Evolutionary conservation across 345 rosid species (phyloP).

Genomic region (Eucalyptus marginata): DNA sequence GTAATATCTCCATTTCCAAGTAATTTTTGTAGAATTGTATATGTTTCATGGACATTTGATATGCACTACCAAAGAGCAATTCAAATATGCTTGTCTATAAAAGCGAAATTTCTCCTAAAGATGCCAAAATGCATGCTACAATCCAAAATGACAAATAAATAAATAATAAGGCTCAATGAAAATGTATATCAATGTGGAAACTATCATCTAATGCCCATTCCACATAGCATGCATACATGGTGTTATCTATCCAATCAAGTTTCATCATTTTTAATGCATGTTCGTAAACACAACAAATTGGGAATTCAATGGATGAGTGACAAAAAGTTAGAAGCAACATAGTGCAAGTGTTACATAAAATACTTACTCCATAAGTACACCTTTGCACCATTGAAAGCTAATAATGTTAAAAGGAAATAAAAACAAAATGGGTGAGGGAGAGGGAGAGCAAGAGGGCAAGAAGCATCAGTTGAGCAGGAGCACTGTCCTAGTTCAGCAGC

Average conservation of each 20-base stretch:
- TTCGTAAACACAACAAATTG: neutral
- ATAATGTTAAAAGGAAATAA: neutral
- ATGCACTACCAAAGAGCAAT: neutral
- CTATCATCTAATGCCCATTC: neutral
- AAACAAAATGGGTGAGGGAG: neutral
- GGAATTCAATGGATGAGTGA: neutral
- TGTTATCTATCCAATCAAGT: neutral
- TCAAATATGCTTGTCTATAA: neutral
- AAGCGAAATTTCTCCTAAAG: neutral
- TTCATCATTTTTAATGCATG: neutral
- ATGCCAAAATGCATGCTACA: neutral
- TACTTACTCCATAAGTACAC: neutral
- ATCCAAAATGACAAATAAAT: neutral
- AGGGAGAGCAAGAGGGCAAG: neutral
- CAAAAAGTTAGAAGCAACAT: neutral
- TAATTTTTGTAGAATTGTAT: neutral
- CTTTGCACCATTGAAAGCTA: neutral
- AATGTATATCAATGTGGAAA: neutral
- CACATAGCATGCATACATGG: neutral
- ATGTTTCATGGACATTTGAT: neutral
- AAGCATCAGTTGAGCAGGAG: neutral
- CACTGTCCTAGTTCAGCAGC: neutral
- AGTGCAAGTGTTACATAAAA: neutral
- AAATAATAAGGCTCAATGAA: neutral
- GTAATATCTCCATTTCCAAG: neutral